Base-by-base conservation (phyloP, 2,329 filamentous ascomycete genomes). In the Aspergillus fructus region DNA sequence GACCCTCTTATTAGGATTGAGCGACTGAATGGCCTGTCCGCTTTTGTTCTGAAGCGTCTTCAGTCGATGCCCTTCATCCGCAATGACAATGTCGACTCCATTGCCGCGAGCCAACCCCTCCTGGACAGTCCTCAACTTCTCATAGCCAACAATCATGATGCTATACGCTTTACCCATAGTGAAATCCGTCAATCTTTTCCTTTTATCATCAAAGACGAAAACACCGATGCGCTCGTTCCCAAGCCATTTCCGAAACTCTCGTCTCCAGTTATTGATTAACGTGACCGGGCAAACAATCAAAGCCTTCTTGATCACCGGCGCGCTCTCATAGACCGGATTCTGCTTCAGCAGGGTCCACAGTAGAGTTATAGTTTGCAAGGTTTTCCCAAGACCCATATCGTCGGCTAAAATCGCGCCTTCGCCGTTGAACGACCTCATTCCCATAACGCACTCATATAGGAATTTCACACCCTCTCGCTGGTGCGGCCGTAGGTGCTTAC, bases 321-420 rank as follows among this genome's bases (percentile, higher is more conserved):
- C 65, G 27, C 77, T 79, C 40, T 83, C 82, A 62, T 85, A 78
- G 5, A 89, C 78, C 0, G 87, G 87, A 66, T 87, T 89, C 66
- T 90, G 88, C 69, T 89, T 90, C 60, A 90, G 73, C 34, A 90
- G 71, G 2, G 88, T 90, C 88, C 88, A 90, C 12, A 90, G 68
- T 46, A 90, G 72, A 3, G 88, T 78, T 65, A 91, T 90, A 0
- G 88, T 90, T 66, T 90, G 88, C 34, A 90, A 69, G 1, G 88
- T 90, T 73, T 91, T 91, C 19, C 88, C 88, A 2, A 91, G 72
- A 0, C 88, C 88, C 88, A 91, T 91, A 64, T 90, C 88, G 67
- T 91, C 88, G 2, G 88, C 88, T 49, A 91, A 76, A 58, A 91
- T 86, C 3, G 87, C 88, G 23, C 88, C 88, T 71, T 88, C 82